Evolutionary conservation across 1,284 basidiomycete species (phyloP).

Genomic region (Trametes pubescens): DNA sequence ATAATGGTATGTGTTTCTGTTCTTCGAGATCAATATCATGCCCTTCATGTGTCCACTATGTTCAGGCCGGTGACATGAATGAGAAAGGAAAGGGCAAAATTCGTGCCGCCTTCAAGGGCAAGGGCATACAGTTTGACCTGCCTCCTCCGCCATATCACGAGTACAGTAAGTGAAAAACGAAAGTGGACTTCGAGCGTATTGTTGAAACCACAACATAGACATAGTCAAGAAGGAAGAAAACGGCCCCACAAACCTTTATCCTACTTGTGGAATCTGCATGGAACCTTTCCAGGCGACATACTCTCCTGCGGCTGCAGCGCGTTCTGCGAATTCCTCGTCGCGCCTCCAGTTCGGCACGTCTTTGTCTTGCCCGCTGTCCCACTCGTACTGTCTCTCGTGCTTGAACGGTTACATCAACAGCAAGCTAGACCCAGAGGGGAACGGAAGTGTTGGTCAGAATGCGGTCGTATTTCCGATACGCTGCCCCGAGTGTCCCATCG

Average conservation of each 20-base stretch:
- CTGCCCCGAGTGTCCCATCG: conserved; percentile 49
- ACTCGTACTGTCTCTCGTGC: conserved; percentile 50
- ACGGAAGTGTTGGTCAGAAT: conserved; percentile 39
- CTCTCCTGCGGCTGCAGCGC: conserved; percentile 46
- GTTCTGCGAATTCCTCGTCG: conserved; percentile 46
- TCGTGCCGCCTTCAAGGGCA: neutral
- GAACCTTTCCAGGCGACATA: conserved; percentile 48
- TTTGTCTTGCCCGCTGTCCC: conserved; percentile 47
- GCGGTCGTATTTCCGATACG: conserved; percentile 49
- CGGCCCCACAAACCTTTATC: conserved; percentile 14
- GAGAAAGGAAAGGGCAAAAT: conserved; percentile 39
- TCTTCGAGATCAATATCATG: neutral
- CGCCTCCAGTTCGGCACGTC: conserved; percentile 47
- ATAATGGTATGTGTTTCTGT: conserved; percentile 39
- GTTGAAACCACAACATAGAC: neutral
- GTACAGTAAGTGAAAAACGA: neutral
- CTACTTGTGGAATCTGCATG: conserved; percentile 50
- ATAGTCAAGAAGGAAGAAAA: conserved; percentile 21
- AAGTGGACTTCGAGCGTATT: neutral
- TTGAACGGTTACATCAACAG: conserved; percentile 46
- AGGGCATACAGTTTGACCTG: conserved; percentile 5
- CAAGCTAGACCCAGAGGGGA: conserved; percentile 48
- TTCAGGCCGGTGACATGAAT: conserved; percentile 44
- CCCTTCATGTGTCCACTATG: neutral
- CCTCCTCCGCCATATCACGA: conserved; percentile 10